Conservation (phyloP, 441 rosid species). For the Mallotus repandus region DNA sequence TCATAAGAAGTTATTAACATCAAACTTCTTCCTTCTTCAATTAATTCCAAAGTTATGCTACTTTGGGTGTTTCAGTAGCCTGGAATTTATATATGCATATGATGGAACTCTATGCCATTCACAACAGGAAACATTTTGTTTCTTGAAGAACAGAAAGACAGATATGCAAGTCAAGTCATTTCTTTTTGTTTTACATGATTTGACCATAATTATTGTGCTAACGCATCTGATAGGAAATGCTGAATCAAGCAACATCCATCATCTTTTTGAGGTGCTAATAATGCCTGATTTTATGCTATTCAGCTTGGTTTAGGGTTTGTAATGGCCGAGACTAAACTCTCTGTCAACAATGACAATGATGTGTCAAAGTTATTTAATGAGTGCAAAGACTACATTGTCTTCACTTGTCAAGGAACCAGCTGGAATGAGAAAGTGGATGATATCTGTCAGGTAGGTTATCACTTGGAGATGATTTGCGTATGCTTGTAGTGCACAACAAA, state of each 20-base stretch:
- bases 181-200: conserved; percentile 1
- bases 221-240: not conserved
- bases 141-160: not conserved
- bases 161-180: not conserved
- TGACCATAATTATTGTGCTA: not conserved
- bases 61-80: not conserved
- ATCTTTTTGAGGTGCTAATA: conserved; percentile 23
- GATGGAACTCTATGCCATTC: not conserved
- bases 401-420: conserved; percentile 59
- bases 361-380: conserved; percentile 70
- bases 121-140: not conserved
- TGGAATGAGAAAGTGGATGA: conserved; percentile 74
- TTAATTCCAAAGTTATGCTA: not conserved
- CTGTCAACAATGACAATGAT: conserved; percentile 44
- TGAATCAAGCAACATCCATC: conserved; percentile 1
- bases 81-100: conserved; percentile 6
- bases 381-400: conserved; percentile 75
- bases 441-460: conserved; percentile 68
- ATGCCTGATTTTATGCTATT: conserved; percentile 21
- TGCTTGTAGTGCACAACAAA: not conserved
- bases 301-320: conserved; percentile 78
- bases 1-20: not conserved
- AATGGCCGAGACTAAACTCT: conserved; percentile 59
- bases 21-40: not conserved
- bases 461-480: not conserved